phyloP scores from a whole-genome alignment of 495 filamentous ascomycete genomes.

The Penicillium nucicola region DNA sequence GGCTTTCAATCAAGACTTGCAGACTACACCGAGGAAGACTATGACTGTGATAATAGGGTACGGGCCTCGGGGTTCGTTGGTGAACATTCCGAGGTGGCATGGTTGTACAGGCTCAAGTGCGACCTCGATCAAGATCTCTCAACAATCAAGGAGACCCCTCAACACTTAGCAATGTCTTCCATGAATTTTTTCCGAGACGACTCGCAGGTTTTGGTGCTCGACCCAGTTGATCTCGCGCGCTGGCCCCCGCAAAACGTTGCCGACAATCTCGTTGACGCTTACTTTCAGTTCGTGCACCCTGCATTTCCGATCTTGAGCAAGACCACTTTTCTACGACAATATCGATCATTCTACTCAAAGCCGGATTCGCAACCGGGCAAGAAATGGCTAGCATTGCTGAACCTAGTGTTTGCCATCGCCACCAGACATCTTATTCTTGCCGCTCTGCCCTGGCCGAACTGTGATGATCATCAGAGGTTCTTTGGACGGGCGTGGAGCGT shows the following conservation, averaged over 20 bases:
- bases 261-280: conserved; percentile 50
- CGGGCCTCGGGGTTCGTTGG: conserved; percentile 58
- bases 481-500: conserved; percentile 59
- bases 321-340: conserved; percentile 37
- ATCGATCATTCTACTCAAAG: conserved; percentile 35
- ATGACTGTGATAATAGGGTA: conserved; percentile 48
- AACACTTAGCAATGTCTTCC: conserved; percentile 32
- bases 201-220: conserved; percentile 34
- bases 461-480: conserved; percentile 50
- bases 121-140: conserved; percentile 27
- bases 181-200: conserved; percentile 58
- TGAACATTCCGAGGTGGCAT: conserved; percentile 59
- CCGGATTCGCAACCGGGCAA: conserved; percentile 35
- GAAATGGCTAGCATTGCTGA: conserved; percentile 58
- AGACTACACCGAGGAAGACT: conserved; percentile 58
- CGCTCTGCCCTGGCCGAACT: conserved; percentile 29
- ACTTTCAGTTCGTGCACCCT: conserved; percentile 55
- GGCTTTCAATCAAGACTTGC: conserved; percentile 46
- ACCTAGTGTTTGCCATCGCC: conserved; percentile 63
- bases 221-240: conserved; percentile 43
- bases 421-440: conserved; percentile 45
- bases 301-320: conserved; percentile 59
- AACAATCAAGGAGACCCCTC: conserved; percentile 11
- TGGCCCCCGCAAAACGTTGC: conserved; percentile 50
- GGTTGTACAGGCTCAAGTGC: conserved; percentile 52